Evolutionary conservation across 2,329 filamentous ascomycete species (phyloP).

Genomic region (Acephala macrosclerotiorum): DNA sequence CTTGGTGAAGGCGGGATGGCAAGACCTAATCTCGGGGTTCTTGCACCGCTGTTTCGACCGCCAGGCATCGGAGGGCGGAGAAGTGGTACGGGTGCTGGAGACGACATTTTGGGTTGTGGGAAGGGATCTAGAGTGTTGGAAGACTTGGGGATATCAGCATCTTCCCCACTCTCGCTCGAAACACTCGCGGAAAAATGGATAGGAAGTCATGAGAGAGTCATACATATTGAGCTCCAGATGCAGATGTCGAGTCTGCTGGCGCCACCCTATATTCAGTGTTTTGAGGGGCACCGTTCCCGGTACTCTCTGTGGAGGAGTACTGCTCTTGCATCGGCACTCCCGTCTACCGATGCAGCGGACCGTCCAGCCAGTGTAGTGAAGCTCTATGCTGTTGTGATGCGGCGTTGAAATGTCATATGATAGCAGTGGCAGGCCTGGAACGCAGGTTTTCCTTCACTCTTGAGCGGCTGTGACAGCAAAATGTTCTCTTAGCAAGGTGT

Average conservation of each 20-base stretch:
- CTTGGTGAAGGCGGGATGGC: slow-evolving; percentile 90
- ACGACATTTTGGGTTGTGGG: slow-evolving; percentile 43
- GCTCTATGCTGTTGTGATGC: slow-evolving; percentile 20
- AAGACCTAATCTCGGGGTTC: slow-evolving; percentile 68
- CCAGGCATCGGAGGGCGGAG: slow-evolving; percentile 47
- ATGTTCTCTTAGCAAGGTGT: slow-evolving; percentile 9
- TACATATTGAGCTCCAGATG: slow-evolving; percentile 30
- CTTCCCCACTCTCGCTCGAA: slow-evolving; percentile 15
- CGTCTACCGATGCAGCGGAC: slow-evolving; percentile 35
- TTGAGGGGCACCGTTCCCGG: slow-evolving; percentile 33
- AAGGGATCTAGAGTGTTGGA: slow-evolving; percentile 29
- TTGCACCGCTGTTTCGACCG: slow-evolving; percentile 39
- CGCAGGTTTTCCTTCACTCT: slow-evolving; percentile 1
- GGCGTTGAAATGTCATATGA: slow-evolving; percentile 17
- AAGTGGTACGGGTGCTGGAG: slow-evolving; percentile 45
- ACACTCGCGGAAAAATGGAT: slow-evolving; percentile 16
- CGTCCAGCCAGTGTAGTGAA: slow-evolving; percentile 19
- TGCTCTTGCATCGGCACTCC: slow-evolving; percentile 39
- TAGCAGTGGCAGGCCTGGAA: slow-evolving; percentile 7
- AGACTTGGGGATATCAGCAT: slow-evolving; percentile 36
- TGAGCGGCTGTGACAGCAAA: not conserved
- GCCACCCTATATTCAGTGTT: slow-evolving; percentile 27
- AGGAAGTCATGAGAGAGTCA: slow-evolving; percentile 12
- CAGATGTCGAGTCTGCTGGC: slow-evolving; percentile 21
- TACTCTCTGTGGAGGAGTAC: slow-evolving; percentile 30